Conservation (phyloP, 306 rosid genomes). For the Gillenia trifoliata region DNA sequence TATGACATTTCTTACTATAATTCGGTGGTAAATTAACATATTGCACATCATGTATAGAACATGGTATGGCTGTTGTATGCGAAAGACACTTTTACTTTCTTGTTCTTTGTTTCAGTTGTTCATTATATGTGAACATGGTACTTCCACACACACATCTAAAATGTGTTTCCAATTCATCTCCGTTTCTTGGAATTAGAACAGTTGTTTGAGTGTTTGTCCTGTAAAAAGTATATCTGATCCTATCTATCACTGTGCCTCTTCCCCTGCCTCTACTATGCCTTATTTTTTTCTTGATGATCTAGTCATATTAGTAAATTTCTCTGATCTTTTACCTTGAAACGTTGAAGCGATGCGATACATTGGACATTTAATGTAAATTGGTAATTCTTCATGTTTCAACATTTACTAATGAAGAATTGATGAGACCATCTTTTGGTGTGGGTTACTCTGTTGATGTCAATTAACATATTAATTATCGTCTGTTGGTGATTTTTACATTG, state of each 20-base stretch:
- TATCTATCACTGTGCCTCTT: neutral
- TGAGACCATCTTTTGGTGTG: neutral
- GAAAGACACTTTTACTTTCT: constrained; percentile 4
- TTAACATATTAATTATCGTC: neutral
- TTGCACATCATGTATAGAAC: neutral
- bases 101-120: neutral
- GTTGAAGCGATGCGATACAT: neutral
- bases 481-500: neutral
- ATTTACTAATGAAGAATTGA: neutral
- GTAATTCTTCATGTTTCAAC: neutral
- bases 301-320: neutral
- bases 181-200: neutral
- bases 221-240: neutral
- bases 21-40: neutral
- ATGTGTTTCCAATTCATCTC: neutral
- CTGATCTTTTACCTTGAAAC: neutral
- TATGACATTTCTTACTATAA: neutral
- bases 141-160: neutral
- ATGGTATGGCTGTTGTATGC: neutral
- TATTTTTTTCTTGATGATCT: neutral
- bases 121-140: neutral
- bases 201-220: neutral
- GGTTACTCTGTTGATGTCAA: neutral
- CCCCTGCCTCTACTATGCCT: neutral
- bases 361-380: neutral